These are phyloP conservation scores for Talaromyces albobiverticillius DNA, from an alignment of 2,329 filamentous ascomycete species.

Conservation along the genomic window DNA sequence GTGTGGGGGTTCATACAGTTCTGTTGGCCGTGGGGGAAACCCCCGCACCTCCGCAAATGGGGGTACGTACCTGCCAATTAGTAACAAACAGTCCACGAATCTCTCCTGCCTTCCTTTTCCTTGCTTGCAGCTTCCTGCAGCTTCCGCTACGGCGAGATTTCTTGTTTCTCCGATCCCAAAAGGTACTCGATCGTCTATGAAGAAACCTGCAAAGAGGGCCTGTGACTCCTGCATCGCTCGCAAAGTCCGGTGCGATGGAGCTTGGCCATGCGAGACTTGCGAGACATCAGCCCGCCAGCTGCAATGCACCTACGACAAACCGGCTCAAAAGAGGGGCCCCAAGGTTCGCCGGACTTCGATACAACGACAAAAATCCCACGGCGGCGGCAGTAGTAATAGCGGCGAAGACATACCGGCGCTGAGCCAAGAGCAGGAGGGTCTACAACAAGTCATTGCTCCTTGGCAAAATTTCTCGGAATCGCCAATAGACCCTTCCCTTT, in stretches of 20 bases:
- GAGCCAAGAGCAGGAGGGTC: not conserved
- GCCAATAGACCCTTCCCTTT: not conserved
- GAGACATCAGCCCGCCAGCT: slow-evolving; percentile 19
- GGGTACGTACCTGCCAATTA: no score
- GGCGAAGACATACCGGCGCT: not conserved
- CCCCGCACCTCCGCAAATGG: no score
- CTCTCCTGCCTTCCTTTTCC: no score
- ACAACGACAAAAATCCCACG: not conserved
- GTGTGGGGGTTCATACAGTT: no score
- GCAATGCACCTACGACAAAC: slow-evolving; percentile 27
- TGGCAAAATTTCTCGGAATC: not conserved
- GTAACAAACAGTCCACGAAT: no score
- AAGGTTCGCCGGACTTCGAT: slow-evolving; percentile 20
- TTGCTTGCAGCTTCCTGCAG: no score
- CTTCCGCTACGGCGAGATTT: slow-evolving; percentile 24
- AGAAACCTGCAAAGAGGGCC: slow-evolving; percentile 25
- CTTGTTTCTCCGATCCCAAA: slow-evolving; percentile 19
- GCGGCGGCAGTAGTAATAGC: not conserved
- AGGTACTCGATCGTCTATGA: not conserved
- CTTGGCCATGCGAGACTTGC: slow-evolving; percentile 29
- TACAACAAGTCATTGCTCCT: not conserved
- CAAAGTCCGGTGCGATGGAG: slow-evolving; percentile 29
- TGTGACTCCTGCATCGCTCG: slow-evolving; percentile 29
- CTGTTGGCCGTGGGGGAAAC: no score
- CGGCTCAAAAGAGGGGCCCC: slow-evolving; percentile 26